These are phyloP conservation scores for Micractinium conductrix DNA, from an alignment of 139 green algal species.

Conservation along the genomic window DNA sequence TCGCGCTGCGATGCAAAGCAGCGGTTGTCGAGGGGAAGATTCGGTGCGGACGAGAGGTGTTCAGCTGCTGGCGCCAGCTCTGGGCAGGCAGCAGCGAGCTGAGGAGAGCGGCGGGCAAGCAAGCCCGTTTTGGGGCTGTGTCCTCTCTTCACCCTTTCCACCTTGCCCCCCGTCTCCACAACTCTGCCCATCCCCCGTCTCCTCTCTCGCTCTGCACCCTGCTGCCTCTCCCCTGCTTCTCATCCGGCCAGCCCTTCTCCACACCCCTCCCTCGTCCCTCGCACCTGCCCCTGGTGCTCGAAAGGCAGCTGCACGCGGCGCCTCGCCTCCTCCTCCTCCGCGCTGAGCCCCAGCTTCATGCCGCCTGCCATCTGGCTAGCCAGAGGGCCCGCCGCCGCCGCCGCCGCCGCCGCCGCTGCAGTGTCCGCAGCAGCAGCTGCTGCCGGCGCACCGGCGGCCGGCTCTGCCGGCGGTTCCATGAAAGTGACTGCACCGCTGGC, in stretches of 20 bases:
- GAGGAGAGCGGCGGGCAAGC: background rate
- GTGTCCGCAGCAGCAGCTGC: background rate
- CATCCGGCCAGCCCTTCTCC: background rate
- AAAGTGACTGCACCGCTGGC: background rate
- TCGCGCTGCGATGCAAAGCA: constrained; percentile 1
- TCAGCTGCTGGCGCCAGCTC: too few relatives aligned
- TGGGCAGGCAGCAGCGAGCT: background rate
- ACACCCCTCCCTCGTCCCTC: background rate
- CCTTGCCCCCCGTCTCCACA: background rate
- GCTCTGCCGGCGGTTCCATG: background rate
- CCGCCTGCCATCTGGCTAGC: constrained; percentile 25
- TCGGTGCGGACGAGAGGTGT: too few relatives aligned
- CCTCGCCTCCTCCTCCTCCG: constrained; percentile 55
- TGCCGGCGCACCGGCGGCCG: background rate
- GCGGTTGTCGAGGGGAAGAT: too few relatives aligned
- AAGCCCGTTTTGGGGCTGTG: background rate
- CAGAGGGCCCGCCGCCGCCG: background rate
- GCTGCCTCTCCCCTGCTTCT: too few relatives aligned
- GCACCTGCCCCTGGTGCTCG: constrained; percentile 66
- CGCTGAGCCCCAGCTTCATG: constrained; percentile 43
- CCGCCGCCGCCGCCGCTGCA: background rate
- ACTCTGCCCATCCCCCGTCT: background rate
- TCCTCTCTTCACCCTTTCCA: too few relatives aligned
- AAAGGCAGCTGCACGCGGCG: constrained; percentile 75
- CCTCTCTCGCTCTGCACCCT: too few relatives aligned